Evolutionary conservation across 352 stramenopile genomes (phyloP).

Genomic region (Globisporangium apiculatum): DNA sequence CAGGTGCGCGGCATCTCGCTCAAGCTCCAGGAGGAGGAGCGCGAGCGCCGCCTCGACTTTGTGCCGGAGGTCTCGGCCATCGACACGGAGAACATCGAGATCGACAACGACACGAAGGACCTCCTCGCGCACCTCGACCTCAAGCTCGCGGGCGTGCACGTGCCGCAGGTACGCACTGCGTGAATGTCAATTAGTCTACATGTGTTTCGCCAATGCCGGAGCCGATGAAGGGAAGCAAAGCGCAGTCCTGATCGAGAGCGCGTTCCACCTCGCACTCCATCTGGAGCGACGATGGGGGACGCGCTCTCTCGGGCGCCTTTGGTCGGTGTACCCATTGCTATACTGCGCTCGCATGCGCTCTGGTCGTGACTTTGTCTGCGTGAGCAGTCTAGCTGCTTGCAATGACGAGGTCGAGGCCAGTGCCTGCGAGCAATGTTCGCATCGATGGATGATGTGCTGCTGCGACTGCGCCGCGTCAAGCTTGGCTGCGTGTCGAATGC

Average conservation of each 20-base stretch:
- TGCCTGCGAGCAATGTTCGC: no score
- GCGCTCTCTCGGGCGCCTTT: conserved; percentile 12
- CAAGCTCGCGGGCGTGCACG: conserved; percentile 87
- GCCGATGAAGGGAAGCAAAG: conserved; percentile 41
- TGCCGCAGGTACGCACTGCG: conserved; percentile 68
- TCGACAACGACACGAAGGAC: conserved; percentile 98
- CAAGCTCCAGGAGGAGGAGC: conserved; percentile 99
- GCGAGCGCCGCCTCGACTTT: conserved; percentile 99
- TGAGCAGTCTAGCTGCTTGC: not conserved
- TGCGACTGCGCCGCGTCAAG: no score
- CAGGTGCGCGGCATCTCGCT: conserved; percentile 99
- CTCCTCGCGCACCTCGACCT: conserved; percentile 95
- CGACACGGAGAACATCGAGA: conserved; percentile 92
- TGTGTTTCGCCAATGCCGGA: conserved; percentile 55
- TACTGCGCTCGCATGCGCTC: conserved; percentile 2
- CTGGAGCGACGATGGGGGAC: no score
- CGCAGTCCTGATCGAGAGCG: conserved; percentile 8
- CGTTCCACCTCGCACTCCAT: not conserved
- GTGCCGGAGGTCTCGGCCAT: conserved; percentile 97
- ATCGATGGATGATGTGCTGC: no score
- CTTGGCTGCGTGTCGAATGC: not conserved
- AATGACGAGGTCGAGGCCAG: not conserved
- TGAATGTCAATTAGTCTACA: not conserved
- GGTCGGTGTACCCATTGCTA: conserved; percentile 61
- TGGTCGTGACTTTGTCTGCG: not conserved